A percentile compares a stretch with the other conserved stretches of the same genome.
phyloP scores from a whole-genome alignment of 2,329 filamentous ascomycete genomes.

The Cordyceps fumosorosea region DNA sequence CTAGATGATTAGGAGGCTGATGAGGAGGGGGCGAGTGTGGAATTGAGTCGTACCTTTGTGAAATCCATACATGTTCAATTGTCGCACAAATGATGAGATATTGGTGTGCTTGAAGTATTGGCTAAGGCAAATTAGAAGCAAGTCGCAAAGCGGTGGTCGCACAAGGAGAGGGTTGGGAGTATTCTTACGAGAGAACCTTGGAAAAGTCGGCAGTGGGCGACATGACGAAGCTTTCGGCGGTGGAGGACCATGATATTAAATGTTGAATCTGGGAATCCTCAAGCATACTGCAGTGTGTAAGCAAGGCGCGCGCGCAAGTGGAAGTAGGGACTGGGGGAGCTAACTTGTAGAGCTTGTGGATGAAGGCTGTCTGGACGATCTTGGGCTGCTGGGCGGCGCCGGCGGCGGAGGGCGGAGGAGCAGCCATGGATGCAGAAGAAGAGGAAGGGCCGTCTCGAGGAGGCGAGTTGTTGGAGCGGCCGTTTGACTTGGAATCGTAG shows the following conservation, averaged over 20 bases:
- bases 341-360: slow-evolving; percentile 98
- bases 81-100: slow-evolving; percentile 94
- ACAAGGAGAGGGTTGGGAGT: background rate
- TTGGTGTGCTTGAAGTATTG: slow-evolving; percentile 99
- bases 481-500: slow-evolving; percentile 29
- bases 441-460: slow-evolving; percentile 32
- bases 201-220: slow-evolving; percentile 95
- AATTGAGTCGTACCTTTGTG: slow-evolving; percentile 68
- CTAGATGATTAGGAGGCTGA: slow-evolving; percentile 12
- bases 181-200: slow-evolving; percentile 86
- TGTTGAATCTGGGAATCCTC: slow-evolving; percentile 91
- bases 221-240: slow-evolving; percentile 98
- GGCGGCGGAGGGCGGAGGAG: slow-evolving; percentile 50
- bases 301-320: slow-evolving; percentile 7
- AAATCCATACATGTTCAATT: slow-evolving; percentile 99
- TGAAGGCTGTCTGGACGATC: slow-evolving; percentile 96
- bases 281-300: slow-evolving; percentile 66
- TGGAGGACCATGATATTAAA: slow-evolving; percentile 90
- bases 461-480: slow-evolving; percentile 31
- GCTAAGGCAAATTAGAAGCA: slow-evolving; percentile 37
- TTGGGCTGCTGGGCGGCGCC: slow-evolving; percentile 87
- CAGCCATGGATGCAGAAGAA: slow-evolving; percentile 39
- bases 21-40: background rate
- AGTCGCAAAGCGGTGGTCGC: slow-evolving; percentile 13
- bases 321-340: slow-evolving; percentile 23